A percentile compares a stretch with the other conserved stretches of the same genome.
These are phyloP conservation scores for Lichtheimia ramosa DNA, from an alignment of 371 early-diverging fungal genomes.

Conservation along the genomic window DNA sequence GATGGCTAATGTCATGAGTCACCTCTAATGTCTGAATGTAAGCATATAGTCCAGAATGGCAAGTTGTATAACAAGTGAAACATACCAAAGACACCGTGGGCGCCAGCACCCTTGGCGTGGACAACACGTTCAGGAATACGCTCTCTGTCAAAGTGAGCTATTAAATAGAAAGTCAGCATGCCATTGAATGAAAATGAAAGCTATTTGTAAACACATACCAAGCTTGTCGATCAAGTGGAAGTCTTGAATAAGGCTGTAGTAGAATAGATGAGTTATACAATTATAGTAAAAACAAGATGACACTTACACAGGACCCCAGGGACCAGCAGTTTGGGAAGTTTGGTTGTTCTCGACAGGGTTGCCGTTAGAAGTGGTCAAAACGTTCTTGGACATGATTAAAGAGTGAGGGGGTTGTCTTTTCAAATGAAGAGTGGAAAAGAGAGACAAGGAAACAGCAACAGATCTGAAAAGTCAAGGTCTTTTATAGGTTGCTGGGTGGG, in stretches of 20 bases:
- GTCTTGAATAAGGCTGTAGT: constrained; percentile 58
- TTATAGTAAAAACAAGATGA: neutral
- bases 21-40: constrained; percentile 46
- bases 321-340: constrained; percentile 63
- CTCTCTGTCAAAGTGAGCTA: constrained; percentile 81
- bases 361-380: constrained; percentile 53
- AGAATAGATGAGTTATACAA: neutral
- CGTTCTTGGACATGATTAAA: constrained; percentile 17
- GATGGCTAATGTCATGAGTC: constrained; percentile 69
- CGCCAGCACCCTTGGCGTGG: constrained; percentile 84
- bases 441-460: constrained; percentile 3
- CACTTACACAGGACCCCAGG: constrained; percentile 39
- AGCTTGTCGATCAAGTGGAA: constrained; percentile 79
- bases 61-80: neutral
- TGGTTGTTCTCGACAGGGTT: constrained; percentile 70
- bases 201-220: neutral
- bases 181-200: neutral
- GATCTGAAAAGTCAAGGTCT: neutral
- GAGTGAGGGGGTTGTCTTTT: neutral
- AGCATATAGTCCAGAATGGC: no score
- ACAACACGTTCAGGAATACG: constrained; percentile 84
- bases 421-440: neutral
- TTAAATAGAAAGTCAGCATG: neutral
- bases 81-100: constrained; percentile 77
- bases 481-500: constrained; percentile 4